Conservation (phyloP, 192 early-diverging fungal species). For the Radiomyces spectabilis region DNA sequence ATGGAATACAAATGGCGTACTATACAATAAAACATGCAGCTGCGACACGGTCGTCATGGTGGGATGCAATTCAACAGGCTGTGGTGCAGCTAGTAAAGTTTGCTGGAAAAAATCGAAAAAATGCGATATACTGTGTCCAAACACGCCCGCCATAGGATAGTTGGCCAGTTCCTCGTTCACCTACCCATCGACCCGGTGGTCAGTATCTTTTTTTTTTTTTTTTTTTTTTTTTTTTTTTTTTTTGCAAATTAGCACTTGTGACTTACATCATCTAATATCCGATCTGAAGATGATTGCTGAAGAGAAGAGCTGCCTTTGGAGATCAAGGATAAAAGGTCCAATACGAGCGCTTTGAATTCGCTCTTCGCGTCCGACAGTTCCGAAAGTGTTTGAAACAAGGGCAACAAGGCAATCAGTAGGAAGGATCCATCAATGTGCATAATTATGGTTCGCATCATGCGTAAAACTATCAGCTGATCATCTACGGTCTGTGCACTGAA, state of each 20-base stretch:
- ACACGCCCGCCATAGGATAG: background rate
- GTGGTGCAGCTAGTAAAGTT: too few species aligned
- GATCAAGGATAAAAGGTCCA: background rate
- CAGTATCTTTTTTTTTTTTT: background rate
- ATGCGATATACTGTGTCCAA: background rate
- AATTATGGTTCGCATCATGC: slow-evolving; percentile 16
- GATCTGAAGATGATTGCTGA: too few species aligned
- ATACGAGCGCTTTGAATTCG: background rate
- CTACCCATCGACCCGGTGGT: background rate
- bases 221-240: background rate
- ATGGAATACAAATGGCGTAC: background rate
- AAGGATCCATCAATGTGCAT: background rate
- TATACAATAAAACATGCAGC: background rate
- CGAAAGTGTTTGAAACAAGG: slow-evolving; percentile 42
- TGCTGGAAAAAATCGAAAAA: background rate
- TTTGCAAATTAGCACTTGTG: background rate
- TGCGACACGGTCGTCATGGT: background rate
- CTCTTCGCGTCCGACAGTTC: slow-evolving; percentile 13
- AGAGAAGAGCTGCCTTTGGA: background rate
- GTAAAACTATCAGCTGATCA: slow-evolving; percentile 32
- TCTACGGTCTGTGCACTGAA: slow-evolving; percentile 36
- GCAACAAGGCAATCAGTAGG: slow-evolving; percentile 33
- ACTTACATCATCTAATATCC: background rate
- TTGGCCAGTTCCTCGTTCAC: background rate
- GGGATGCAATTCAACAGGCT: background rate